phyloP scores from a whole-genome alignment of 148 eudicot genomes.

The Selenicereus undatus region DNA sequence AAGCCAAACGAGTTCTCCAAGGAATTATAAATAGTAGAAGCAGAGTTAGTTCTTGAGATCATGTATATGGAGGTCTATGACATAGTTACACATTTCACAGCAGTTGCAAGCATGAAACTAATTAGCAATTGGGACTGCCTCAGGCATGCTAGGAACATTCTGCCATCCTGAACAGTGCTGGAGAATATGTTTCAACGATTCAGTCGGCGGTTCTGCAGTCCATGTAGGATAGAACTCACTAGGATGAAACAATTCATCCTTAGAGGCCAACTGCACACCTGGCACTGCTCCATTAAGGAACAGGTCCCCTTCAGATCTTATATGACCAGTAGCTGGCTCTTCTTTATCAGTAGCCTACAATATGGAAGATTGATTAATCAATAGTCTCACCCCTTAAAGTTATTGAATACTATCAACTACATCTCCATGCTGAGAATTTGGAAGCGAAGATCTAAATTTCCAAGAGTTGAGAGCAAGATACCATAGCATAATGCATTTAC shows the following conservation, averaged over 20 bases:
- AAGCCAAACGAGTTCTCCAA: not conserved
- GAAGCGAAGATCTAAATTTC: not conserved
- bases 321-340: slow-evolving; percentile 39
- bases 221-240: too few relatives aligned
- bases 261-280: slow-evolving; percentile 28
- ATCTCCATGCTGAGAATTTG: not conserved
- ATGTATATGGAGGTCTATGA: not conserved
- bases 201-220: too few relatives aligned
- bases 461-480: not conserved
- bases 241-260: slow-evolving; percentile 51
- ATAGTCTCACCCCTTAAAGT: not conserved
- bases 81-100: not conserved
- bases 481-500: not conserved
- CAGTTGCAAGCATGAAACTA: not conserved
- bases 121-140: slow-evolving; percentile 11
- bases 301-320: slow-evolving; percentile 55
- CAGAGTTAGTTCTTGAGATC: too few relatives aligned
- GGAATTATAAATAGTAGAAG: not conserved
- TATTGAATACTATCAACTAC: not conserved
- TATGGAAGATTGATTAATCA: not conserved
- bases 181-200: slow-evolving; percentile 49
- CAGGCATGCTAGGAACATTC: slow-evolving; percentile 33
- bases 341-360: slow-evolving; percentile 56
- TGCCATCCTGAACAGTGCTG: slow-evolving; percentile 80
- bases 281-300: slow-evolving; percentile 50